Base-by-base conservation (phyloP, 164 flowering plant species). In the Piper longum region DNA sequence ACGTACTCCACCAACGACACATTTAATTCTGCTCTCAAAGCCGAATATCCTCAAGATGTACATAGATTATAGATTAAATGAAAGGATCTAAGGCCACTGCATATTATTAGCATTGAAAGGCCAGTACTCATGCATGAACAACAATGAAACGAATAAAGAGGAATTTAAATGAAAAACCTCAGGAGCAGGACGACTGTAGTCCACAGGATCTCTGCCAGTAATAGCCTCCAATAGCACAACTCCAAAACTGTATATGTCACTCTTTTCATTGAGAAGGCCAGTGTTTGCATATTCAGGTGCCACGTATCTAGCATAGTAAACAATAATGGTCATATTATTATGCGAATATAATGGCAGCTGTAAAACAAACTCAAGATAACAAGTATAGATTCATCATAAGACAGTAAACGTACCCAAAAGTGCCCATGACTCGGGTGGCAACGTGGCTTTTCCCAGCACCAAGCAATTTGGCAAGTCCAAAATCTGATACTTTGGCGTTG, bases 231-330 rank as follows among this genome's bases (percentile, higher is more conserved):
- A 76, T 55, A 90, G 73, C 63, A 90, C 73, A 66, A 90, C 92
- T 13, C 97, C 97, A 71, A 82, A 90, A 73, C 97, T 86, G 72
- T 90, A 90, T 44, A 90, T 83, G 69, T 90, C 97, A 72, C 97
- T 90, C 77, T 86, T 90, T 78, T 90, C 97, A 74, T 84, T 90
- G 57, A 90, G 72, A 67, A 82, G 83, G 43, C 97, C 97, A 64
- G 87, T 77, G 69, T 85, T 88, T 66, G 97, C 97, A 78, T 90
- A 90, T 66, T 90, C 97, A 18, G 97, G 97, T 58, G 97, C 97
- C 57, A 89, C 96, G 61, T 89, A 89, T 68, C 96, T 89, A 78
- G 12, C 11, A 48, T 48, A 48, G 14, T 9, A 48, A 1, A 48
- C 7, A 48, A 9, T 36, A 39, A 17, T 51, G 43, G 59, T 16